Evolutionary conservation across 2,329 filamentous ascomycete species (phyloP).

Genomic region (Diaporthe destruens): DNA sequence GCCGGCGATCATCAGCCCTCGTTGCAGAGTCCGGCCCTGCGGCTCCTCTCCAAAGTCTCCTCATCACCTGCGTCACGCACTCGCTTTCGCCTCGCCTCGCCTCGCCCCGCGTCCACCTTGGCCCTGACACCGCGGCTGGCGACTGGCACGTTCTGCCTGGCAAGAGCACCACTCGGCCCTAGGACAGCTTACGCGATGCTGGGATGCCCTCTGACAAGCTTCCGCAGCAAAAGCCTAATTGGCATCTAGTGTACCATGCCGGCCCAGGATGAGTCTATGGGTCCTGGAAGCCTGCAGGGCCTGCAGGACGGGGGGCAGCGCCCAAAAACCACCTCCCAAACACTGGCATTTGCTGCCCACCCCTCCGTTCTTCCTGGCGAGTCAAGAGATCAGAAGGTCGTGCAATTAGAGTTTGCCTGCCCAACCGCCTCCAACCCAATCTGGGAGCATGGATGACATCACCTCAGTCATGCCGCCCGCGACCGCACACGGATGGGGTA

Average conservation of each 20-base stretch:
- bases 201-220: conserved; percentile 17
- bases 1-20: conserved; percentile 25
- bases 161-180: conserved; percentile 1
- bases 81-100: conserved; percentile 26
- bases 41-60: neutral
- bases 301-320: too few species aligned
- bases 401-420: conserved; percentile 38
- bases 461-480: conserved; percentile 20
- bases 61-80: conserved; percentile 20
- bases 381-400: conserved; percentile 31
- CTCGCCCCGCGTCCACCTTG: conserved; percentile 21
- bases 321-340: neutral
- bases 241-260: neutral
- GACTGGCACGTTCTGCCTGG: conserved; percentile 1
- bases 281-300: neutral
- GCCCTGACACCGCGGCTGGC: neutral
- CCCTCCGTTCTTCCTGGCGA: conserved; percentile 21
- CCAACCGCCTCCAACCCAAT: conserved; percentile 32
- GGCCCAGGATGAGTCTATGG: neutral
- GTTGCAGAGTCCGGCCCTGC: conserved; percentile 1
- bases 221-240: conserved; percentile 28
- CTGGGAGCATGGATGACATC: conserved; percentile 34
- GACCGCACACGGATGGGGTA: conserved; percentile 27
- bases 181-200: conserved; percentile 4
- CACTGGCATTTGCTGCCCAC: neutral